Conservation (phyloP, 2,329 filamentous ascomycete genomes). For the Trichoderma sp. region DNA sequence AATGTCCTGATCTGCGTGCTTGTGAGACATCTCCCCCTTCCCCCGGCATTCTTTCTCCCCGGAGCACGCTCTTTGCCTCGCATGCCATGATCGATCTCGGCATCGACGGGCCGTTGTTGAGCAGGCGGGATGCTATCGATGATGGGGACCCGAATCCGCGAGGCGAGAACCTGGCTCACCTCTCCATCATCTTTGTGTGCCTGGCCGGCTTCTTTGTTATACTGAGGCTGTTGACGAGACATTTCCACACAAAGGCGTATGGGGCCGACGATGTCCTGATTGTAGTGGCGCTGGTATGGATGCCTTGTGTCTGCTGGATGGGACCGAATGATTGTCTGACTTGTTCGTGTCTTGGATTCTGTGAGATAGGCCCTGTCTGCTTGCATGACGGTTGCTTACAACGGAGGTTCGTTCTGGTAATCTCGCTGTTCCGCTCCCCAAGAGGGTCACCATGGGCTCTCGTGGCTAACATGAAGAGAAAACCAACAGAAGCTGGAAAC, state of each 20-base stretch:
- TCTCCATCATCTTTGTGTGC: constrained; percentile 11
- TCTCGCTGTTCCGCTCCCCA: neutral
- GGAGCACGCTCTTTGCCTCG: neutral
- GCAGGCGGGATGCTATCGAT: constrained; percentile 14
- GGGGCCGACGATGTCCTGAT: constrained; percentile 11
- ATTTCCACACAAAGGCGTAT: constrained; percentile 1
- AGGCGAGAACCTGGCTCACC: neutral
- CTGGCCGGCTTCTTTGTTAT: constrained; percentile 1
- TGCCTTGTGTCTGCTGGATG: neutral
- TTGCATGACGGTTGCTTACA: constrained; percentile 17
- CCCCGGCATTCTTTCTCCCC: neutral
- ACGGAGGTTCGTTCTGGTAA: constrained; percentile 7
- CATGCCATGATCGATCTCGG: constrained; percentile 13
- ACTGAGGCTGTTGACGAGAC: neutral
- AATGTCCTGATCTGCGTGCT: neutral
- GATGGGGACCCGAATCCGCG: constrained; percentile 16
- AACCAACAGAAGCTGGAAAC: neutral
- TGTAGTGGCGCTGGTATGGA: constrained; percentile 11
- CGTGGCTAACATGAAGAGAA: neutral
- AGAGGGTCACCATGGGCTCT: too few relatives aligned
- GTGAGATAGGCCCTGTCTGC: neutral
- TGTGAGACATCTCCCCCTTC: neutral
- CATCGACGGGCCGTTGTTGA: constrained; percentile 1
- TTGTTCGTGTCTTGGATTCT: neutral
- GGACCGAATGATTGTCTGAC: neutral